A percentile compares a stretch with the other conserved stretches of the same genome.
Evolutionary conservation across 768 basidiomycete genomes (phyloP).

Genomic region (Leccinellum luteum): DNA sequence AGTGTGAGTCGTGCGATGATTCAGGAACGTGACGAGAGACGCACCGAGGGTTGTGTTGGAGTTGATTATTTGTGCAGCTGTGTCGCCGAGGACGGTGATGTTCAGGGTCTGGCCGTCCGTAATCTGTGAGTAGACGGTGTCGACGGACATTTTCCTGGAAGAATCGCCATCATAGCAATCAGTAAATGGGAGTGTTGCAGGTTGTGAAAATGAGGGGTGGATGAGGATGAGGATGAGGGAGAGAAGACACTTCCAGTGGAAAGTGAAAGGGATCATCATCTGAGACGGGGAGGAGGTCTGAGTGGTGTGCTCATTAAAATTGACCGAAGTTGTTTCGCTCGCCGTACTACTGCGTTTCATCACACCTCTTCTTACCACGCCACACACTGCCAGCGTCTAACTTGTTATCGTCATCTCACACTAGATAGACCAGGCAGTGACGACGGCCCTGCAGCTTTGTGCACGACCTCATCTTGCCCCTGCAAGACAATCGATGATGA

Average conservation of each 20-base stretch:
- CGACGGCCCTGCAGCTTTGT: too few relatives aligned
- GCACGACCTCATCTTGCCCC: neutral
- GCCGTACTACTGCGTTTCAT: neutral
- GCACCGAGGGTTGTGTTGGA: constrained; percentile 65
- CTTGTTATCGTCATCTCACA: too few relatives aligned
- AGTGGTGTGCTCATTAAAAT: constrained; percentile 20
- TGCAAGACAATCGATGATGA: too few relatives aligned
- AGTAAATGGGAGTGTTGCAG: constrained; percentile 57
- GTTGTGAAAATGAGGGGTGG: constrained; percentile 43
- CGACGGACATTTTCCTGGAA: constrained; percentile 60
- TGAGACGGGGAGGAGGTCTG: neutral
- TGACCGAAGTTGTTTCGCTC: neutral
- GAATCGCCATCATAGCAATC: constrained; percentile 65
- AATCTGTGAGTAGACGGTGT: constrained; percentile 73
- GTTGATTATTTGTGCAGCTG: constrained; percentile 57
- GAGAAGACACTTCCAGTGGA: constrained; percentile 1
- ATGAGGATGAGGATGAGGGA: constrained; percentile 10
- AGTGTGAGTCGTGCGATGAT: constrained; percentile 4
- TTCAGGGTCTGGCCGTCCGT: constrained; percentile 52
- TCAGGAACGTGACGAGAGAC: constrained; percentile 19
- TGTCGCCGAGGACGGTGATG: constrained; percentile 68
- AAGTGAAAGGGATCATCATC: neutral
- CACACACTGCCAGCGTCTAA: too few relatives aligned
- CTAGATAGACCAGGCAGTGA: too few relatives aligned
- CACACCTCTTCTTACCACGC: constrained; percentile 12